These are phyloP conservation scores for Penicillium palitans DNA, from an alignment of 2,329 filamentous ascomycete genomes.

Conservation along the genomic window DNA sequence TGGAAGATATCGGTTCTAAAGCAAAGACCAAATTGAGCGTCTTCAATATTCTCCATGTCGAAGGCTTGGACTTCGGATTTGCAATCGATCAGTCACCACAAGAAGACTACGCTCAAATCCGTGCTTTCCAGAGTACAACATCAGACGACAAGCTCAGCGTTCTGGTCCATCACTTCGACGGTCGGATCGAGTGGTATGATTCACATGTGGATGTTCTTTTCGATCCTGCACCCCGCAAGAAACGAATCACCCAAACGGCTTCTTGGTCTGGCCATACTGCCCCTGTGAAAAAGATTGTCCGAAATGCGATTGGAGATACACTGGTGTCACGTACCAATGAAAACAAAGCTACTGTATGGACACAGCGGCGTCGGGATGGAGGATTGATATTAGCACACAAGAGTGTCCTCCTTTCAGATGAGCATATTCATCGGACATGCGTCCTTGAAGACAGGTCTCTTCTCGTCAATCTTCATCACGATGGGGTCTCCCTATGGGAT, in stretches of 20 bases:
- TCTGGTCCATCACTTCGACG: constrained; percentile 81
- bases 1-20: constrained; percentile 80
- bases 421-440: constrained; percentile 77
- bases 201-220: constrained; percentile 77
- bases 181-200: constrained; percentile 78
- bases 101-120: constrained; percentile 66
- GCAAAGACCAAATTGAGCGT: constrained; percentile 65
- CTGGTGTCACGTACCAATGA: constrained; percentile 77
- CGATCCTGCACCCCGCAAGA: constrained; percentile 63
- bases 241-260: constrained; percentile 62
- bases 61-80: constrained; percentile 53
- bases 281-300: constrained; percentile 79
- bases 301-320: constrained; percentile 77
- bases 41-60: constrained; percentile 83
- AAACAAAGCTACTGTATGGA: constrained; percentile 83
- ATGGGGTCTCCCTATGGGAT: constrained; percentile 76
- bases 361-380: constrained; percentile 57
- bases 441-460: constrained; percentile 75
- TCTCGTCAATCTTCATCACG: constrained; percentile 74
- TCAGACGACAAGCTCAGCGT: constrained; percentile 67
- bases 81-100: constrained; percentile 29
- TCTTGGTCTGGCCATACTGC: constrained; percentile 83
- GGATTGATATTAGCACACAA: constrained; percentile 63
- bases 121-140: constrained; percentile 67
- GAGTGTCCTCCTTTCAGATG: constrained; percentile 65